phyloP scores from a whole-genome alignment of 495 filamentous ascomycete genomes.

The Penicillium goetzii region DNA sequence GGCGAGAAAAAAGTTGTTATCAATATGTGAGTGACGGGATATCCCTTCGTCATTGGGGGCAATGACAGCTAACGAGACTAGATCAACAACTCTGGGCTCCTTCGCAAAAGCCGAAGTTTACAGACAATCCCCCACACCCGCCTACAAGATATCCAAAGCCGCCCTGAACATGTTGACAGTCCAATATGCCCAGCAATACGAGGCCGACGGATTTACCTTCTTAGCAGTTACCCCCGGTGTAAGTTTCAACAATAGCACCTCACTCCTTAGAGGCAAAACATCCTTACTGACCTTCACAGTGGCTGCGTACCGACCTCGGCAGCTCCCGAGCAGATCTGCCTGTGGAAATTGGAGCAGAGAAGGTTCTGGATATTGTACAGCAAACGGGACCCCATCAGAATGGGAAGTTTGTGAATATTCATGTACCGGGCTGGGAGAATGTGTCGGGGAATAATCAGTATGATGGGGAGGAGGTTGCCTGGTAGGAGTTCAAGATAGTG shows the following conservation, averaged over 20 bases:
- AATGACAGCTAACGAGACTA: slow-evolving; percentile 5
- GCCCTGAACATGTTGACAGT: slow-evolving; percentile 55
- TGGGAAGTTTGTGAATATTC: slow-evolving; percentile 51
- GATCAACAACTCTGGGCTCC: slow-evolving; percentile 50
- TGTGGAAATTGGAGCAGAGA: slow-evolving; percentile 46
- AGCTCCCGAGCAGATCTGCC: slow-evolving; percentile 47
- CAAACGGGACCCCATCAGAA: slow-evolving; percentile 40
- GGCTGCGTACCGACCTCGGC: slow-evolving; percentile 55
- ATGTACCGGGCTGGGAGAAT: slow-evolving; percentile 49
- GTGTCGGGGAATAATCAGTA: slow-evolving; percentile 38
- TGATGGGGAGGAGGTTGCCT: slow-evolving; percentile 40
- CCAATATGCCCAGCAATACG: slow-evolving; percentile 49
- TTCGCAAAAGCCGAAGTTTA: slow-evolving; percentile 34
- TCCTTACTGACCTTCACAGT: slow-evolving; percentile 38
- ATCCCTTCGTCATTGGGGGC: not conserved
- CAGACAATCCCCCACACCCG: slow-evolving; percentile 32
- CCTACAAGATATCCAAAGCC: slow-evolving; percentile 58
- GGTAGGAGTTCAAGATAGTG: slow-evolving; percentile 24
- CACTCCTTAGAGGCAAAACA: slow-evolving; percentile 35
- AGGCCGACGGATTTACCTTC: slow-evolving; percentile 48
- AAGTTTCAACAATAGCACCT: slow-evolving; percentile 38
- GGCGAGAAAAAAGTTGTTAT: slow-evolving; percentile 49
- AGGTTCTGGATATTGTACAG: slow-evolving; percentile 49
- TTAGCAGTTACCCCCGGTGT: slow-evolving; percentile 52
- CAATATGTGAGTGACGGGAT: slow-evolving; percentile 45